These are phyloP conservation scores for Scenedesmus sp. DNA, from an alignment of 163 green algal genomes.

Conservation along the genomic window DNA sequence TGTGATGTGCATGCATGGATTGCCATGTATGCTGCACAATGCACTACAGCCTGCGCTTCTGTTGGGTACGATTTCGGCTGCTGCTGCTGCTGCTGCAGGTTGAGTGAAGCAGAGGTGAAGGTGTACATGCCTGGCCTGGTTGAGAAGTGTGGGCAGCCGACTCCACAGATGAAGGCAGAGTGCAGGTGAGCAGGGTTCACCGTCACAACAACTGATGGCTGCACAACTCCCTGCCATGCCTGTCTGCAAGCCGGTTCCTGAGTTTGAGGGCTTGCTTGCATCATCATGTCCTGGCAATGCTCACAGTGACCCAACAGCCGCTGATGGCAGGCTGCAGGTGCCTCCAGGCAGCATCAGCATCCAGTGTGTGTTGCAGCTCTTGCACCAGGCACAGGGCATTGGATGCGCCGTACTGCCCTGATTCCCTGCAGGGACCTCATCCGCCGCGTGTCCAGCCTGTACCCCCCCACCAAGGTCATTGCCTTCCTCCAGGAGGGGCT, in stretches of 20 bases:
- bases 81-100: slow-evolving; percentile 57
- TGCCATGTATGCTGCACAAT: too few relatives aligned
- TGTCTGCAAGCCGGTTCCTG: too few relatives aligned
- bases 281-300: too few relatives aligned
- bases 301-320: too few relatives aligned
- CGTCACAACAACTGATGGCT: neutral
- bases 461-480: slow-evolving; percentile 74
- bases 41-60: too few relatives aligned
- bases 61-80: too few relatives aligned
- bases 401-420: too few relatives aligned
- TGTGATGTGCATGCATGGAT: too few relatives aligned
- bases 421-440: slow-evolving; percentile 82
- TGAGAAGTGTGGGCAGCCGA: slow-evolving; percentile 93
- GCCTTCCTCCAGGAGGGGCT: slow-evolving; percentile 72
- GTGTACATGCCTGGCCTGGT: slow-evolving; percentile 88
- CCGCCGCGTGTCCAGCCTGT: slow-evolving; percentile 61
- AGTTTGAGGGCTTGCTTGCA: too few relatives aligned
- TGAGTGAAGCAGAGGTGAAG: slow-evolving; percentile 86
- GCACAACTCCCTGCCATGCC: neutral
- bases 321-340: too few relatives aligned
- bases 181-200: slow-evolving; percentile 26
- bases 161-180: slow-evolving; percentile 78
- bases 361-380: neutral
- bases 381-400: too few relatives aligned
- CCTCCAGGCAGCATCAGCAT: too few relatives aligned